Conservation (phyloP, 495 filamentous ascomycete species). For the Annulohypoxylon nitens region DNA sequence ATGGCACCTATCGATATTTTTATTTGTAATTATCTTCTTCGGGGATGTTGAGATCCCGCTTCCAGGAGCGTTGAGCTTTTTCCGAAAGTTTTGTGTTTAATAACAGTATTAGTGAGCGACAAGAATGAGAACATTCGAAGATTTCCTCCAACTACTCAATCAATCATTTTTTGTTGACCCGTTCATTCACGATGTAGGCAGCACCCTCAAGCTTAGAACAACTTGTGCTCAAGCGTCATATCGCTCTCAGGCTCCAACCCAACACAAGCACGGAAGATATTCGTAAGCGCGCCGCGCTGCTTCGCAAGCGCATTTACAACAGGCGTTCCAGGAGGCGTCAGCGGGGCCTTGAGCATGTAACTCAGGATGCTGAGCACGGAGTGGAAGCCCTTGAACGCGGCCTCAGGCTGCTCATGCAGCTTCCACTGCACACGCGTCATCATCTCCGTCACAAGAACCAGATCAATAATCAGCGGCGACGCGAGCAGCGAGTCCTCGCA, state of each 20-base stretch:
- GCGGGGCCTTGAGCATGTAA: slow-evolving; percentile 99
- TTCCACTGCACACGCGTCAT: slow-evolving; percentile 98
- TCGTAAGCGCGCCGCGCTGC: slow-evolving; percentile 93
- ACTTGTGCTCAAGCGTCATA: slow-evolving; percentile 99
- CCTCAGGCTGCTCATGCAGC: slow-evolving; percentile 60
- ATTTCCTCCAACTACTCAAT: neutral
- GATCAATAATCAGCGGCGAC: slow-evolving; percentile 97
- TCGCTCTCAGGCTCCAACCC: slow-evolving; percentile 98
- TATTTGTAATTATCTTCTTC: neutral
- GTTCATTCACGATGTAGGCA: neutral
- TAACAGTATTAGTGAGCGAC: slow-evolving; percentile 1
- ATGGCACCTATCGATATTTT: slow-evolving; percentile 2
- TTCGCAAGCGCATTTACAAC: slow-evolving; percentile 97
- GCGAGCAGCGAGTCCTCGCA: slow-evolving; percentile 98
- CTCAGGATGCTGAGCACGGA: slow-evolving; percentile 96
- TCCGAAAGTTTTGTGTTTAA: slow-evolving; percentile 7
- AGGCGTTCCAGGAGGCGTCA: slow-evolving; percentile 94
- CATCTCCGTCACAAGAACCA: slow-evolving; percentile 92
- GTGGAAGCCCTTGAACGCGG: slow-evolving; percentile 94
- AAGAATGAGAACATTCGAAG: neutral
- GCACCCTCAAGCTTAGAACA: slow-evolving; percentile 67
- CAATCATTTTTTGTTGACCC: neutral
- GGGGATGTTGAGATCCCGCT: slow-evolving; percentile 43
- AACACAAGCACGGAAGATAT: slow-evolving; percentile 99
- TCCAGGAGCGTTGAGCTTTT: slow-evolving; percentile 36